A percentile compares a stretch with the other conserved stretches of the same genome.
Evolutionary conservation across 805 yeast genomes (phyloP).

Genomic region (Metschnikowia chrysomelidarum): DNA sequence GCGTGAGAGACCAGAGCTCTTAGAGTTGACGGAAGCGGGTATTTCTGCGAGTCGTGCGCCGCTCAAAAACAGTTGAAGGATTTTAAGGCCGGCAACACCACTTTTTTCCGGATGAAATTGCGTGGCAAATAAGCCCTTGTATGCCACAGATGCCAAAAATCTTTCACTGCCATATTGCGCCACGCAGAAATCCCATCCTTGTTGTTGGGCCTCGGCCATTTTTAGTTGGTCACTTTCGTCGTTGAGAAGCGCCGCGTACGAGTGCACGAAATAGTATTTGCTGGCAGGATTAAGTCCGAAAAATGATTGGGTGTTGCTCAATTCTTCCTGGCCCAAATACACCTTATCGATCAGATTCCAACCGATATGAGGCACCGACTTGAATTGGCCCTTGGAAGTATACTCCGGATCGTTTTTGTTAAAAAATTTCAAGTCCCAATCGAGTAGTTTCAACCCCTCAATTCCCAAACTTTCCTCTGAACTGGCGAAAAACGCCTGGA

Average conservation of each 20-base stretch:
- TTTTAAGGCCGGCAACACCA: slow-evolving; percentile 82
- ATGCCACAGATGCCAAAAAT: slow-evolving; percentile 78
- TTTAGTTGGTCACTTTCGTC: slow-evolving; percentile 27
- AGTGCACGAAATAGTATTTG: slow-evolving; percentile 93
- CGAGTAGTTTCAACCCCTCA: slow-evolving; percentile 48
- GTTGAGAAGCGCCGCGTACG: slow-evolving; percentile 75
- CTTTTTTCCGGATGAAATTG: slow-evolving; percentile 99
- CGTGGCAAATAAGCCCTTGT: slow-evolving; percentile 84
- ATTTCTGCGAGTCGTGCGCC: slow-evolving; percentile 29
- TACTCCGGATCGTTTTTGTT: slow-evolving; percentile 35
- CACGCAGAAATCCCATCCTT: slow-evolving; percentile 71
- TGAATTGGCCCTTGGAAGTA: slow-evolving; percentile 35
- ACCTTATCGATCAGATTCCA: slow-evolving; percentile 65
- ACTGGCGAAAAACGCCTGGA: slow-evolving; percentile 76
- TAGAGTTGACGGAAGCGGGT: slow-evolving; percentile 6
- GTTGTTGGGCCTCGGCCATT: slow-evolving; percentile 23
- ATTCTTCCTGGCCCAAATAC: slow-evolving; percentile 21
- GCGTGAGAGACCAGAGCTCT: slow-evolving; percentile 63
- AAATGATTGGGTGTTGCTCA: slow-evolving; percentile 32
- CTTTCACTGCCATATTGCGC: slow-evolving; percentile 74
- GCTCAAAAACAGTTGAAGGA: slow-evolving; percentile 69
- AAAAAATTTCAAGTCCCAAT: slow-evolving; percentile 54
- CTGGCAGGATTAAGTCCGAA: slow-evolving; percentile 64
- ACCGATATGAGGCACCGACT: slow-evolving; percentile 95
- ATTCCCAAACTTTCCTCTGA: slow-evolving; percentile 71